Evolutionary conservation across 169 alveolate species (phyloP).

Genomic region (Theileria annulata): DNA sequence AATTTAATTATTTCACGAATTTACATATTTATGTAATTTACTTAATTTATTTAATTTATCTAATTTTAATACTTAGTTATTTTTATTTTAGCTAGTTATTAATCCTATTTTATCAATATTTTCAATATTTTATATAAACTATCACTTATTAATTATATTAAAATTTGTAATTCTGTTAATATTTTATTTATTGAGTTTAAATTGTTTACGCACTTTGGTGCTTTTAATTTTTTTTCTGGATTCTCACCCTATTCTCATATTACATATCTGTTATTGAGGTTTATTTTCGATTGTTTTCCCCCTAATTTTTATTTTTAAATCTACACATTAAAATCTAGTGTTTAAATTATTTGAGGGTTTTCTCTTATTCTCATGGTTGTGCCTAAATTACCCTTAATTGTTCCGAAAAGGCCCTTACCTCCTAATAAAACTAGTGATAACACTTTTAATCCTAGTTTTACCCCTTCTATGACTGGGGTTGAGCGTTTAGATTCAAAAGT

Average conservation of each 20-base stretch:
- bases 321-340: not conserved
- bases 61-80: too few species aligned
- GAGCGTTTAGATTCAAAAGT: not conserved
- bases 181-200: too few species aligned
- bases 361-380: not conserved
- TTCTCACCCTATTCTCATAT: not conserved
- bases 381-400: constrained; percentile 16
- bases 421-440: not conserved
- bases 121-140: too few species aligned
- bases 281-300: not conserved
- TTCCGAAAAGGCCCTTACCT: constrained; percentile 9
- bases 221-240: too few species aligned
- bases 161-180: too few species aligned
- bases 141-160: too few species aligned
- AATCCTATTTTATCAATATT: too few species aligned
- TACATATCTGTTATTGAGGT: not conserved
- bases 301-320: not conserved
- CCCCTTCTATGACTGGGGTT: not conserved
- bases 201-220: too few species aligned
- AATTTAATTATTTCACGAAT: too few species aligned
- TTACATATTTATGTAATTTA: too few species aligned
- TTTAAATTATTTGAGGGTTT: not conserved
- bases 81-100: too few species aligned
- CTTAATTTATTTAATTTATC: too few species aligned
- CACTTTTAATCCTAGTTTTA: not conserved